Evolutionary conservation across 2,329 filamentous ascomycete species (phyloP), one percentile per base, ranked within the genome.

Genomic region (Colletotrichum cordylinicola): DNA sequence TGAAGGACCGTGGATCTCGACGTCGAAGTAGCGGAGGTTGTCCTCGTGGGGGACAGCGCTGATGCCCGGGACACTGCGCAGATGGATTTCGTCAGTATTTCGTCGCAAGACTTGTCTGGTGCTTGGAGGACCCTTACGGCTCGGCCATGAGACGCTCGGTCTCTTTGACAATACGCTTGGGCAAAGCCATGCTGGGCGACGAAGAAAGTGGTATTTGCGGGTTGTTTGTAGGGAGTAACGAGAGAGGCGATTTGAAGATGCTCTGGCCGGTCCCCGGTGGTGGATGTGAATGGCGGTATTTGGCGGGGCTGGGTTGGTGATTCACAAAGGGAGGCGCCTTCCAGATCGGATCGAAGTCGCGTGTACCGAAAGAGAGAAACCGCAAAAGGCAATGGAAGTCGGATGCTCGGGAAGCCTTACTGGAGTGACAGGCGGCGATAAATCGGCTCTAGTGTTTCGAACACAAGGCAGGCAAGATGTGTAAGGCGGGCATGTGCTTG

Each of bases 111-210:
- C 24, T 29, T 61, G 24, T 48, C 15, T 52, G 21, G 31, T 39
- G 29, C 61, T 24, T 13, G 60, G 52, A 37, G n/a, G 60, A n/a
- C 66, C 69, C 95, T 86, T 91, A 98, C 95, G 97, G 97, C 87
- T 99, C 97, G 78, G 95, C 95, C 92, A 98, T 96, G 80, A 99
- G 91, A 83, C 97, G 93, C 88, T 99, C 96, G 24, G 97, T 99
- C 91, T 99, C 98, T 88, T 99, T 99, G 83, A 98, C 91, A 83
- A 99, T 99, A 83, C 97, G 91, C 90, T 99, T 99, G 37, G 97
- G 96, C 79, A 99, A 90, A 78, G 95, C 93, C 95, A 92, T 92
- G 58, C 3, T 76, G 74, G 58, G 73, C 73, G 35, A 68, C 43
- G 15, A 43, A 13, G 16, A 56, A 13, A 27, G 9, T n/a, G 29